phyloP scores from a whole-genome alignment of 306 rosid genomes.

The Pyrus betulifolia region DNA sequence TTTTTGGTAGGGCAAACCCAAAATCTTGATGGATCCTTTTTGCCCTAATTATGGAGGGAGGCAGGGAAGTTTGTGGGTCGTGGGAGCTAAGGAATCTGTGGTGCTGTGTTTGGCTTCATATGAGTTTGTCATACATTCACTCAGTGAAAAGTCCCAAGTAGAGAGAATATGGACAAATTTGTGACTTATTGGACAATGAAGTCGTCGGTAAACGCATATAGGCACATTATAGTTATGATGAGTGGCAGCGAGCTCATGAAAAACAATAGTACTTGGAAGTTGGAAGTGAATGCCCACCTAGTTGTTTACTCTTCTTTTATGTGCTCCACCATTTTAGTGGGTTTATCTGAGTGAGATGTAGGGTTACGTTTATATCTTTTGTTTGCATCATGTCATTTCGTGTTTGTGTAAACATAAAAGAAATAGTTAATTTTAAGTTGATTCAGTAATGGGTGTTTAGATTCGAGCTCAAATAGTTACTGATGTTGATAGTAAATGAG shows the following conservation, averaged over 20 bases:
- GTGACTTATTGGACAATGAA: neutral
- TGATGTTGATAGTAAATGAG: neutral
- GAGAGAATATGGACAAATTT: neutral
- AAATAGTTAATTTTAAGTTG: neutral
- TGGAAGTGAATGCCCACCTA: neutral
- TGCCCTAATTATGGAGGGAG: neutral
- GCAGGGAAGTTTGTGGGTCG: constrained; percentile 17
- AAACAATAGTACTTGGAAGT: neutral
- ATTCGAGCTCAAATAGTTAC: neutral
- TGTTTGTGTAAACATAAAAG: neutral
- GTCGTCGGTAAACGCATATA: neutral
- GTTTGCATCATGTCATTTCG: no score
- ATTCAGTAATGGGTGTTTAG: neutral
- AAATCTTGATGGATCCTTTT: constrained; percentile 22
- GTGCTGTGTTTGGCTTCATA: constrained; percentile 5
- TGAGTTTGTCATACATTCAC: neutral
- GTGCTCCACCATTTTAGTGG: neutral
- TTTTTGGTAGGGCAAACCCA: constrained; percentile 2
- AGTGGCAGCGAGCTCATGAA: neutral
- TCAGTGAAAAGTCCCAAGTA: neutral
- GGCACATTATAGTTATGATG: neutral
- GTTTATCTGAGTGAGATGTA: neutral
- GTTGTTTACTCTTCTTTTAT: neutral
- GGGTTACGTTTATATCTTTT: no score
- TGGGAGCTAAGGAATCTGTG: neutral